Percentiles rank a stretch among this genome's conserved stretches.
Evolutionary conservation across 352 stramenopile species (phyloP).

Genomic region (Globisporangium emineosum): DNA sequence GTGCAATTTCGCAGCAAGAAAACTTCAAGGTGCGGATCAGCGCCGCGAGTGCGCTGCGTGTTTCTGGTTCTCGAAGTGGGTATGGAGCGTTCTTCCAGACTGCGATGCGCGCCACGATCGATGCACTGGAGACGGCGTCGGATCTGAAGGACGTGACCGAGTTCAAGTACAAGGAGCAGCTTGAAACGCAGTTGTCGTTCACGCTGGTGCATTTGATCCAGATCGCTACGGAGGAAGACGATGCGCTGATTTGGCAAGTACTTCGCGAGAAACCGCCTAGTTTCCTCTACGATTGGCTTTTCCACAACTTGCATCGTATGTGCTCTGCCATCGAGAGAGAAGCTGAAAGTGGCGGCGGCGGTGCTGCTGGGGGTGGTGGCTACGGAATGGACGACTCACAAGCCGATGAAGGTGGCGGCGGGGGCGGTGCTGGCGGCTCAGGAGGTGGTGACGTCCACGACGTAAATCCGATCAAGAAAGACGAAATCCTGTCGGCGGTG

Average conservation of each 20-base stretch:
- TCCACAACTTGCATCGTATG: slow-evolving; percentile 87
- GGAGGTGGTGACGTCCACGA: slow-evolving; percentile 66
- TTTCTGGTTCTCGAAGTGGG: slow-evolving; percentile 58
- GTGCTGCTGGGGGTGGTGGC: neutral
- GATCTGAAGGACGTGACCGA: slow-evolving; percentile 86
- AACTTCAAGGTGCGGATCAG: slow-evolving; percentile 90
- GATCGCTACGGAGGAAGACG: slow-evolving; percentile 69
- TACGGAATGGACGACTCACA: slow-evolving; percentile 26
- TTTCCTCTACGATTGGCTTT: slow-evolving; percentile 88
- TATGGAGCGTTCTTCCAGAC: slow-evolving; percentile 75
- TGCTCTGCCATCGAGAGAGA: slow-evolving; percentile 61
- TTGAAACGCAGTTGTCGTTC: slow-evolving; percentile 86
- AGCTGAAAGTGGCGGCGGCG: slow-evolving; percentile 19
- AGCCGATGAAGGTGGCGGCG: slow-evolving; percentile 23
- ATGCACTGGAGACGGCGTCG: slow-evolving; percentile 81
- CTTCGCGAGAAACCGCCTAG: slow-evolving; percentile 59
- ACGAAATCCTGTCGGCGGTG: slow-evolving; percentile 74
- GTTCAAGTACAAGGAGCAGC: slow-evolving; percentile 89
- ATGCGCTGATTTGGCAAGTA: slow-evolving; percentile 60
- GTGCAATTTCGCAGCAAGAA: slow-evolving; percentile 78
- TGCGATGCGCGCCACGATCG: slow-evolving; percentile 57
- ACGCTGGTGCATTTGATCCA: slow-evolving; percentile 82
- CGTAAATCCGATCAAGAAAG: slow-evolving; percentile 79
- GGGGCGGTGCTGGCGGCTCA: slow-evolving; percentile 12
- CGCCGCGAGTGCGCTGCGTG: slow-evolving; percentile 69